Evolutionary conservation across 2,329 filamentous ascomycete genomes (phyloP).

Genomic region (Exophiala dermatitidis): DNA sequence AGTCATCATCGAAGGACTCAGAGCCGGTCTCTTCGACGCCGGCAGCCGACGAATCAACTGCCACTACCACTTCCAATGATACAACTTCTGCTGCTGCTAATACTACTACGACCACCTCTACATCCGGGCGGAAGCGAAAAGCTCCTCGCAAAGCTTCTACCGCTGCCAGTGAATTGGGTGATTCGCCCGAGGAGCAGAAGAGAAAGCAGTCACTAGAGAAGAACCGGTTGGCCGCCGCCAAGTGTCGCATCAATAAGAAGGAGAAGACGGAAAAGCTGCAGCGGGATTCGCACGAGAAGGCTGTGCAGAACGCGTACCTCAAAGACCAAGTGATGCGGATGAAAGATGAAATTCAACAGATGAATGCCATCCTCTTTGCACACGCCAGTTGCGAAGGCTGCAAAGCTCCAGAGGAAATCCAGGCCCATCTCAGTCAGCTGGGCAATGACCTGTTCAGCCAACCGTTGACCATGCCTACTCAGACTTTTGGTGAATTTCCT

Average conservation of each 20-base stretch:
- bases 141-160: conserved; percentile 19
- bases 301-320: conserved; percentile 26
- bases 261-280: conserved; percentile 27
- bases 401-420: conserved; percentile 26
- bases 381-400: conserved; percentile 27
- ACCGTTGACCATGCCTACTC: conserved; percentile 13
- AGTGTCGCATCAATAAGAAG: conserved; percentile 28
- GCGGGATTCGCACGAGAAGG: conserved; percentile 27
- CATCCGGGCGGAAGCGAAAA: conserved; percentile 23
- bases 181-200: conserved; percentile 22
- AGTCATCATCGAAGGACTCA: conserved; percentile 11
- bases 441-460: conserved; percentile 23
- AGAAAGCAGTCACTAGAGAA: conserved; percentile 27
- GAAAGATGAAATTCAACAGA: conserved; percentile 27
- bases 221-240: conserved; percentile 27
- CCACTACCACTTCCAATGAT: no score
- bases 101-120: background rate
- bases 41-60: background rate
- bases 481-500: conserved; percentile 13
- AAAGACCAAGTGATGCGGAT: conserved; percentile 28
- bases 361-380: conserved; percentile 24
- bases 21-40: conserved; percentile 4
- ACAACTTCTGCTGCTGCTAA: no score
- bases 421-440: conserved; percentile 23
- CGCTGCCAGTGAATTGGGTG: conserved; percentile 3